These are phyloP conservation scores for Anthostomella pinea DNA, from an alignment of 2,329 filamentous ascomycete genomes.

Conservation along the genomic window DNA sequence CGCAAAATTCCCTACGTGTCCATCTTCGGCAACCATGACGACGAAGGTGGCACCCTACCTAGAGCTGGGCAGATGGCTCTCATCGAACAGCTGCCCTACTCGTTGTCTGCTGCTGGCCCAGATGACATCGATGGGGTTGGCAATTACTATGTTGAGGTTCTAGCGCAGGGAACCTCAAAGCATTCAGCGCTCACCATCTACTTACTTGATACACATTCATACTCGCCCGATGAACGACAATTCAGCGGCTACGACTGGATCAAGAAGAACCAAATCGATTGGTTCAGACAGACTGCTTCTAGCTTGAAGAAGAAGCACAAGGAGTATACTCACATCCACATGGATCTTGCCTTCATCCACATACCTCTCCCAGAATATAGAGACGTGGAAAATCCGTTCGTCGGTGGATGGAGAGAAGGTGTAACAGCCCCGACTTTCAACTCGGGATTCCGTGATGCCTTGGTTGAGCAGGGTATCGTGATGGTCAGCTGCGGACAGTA, in stretches of 20 bases:
- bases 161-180: constrained; percentile 72
- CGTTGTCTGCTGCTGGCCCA: constrained; percentile 80
- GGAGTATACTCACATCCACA: constrained; percentile 86
- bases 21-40: constrained; percentile 97
- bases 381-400: constrained; percentile 53
- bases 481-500: constrained; percentile 91
- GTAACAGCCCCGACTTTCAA: constrained; percentile 89
- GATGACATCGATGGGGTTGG: constrained; percentile 84
- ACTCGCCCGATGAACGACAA: constrained; percentile 83
- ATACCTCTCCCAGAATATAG: constrained; percentile 92
- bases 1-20: constrained; percentile 88
- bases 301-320: constrained; percentile 73
- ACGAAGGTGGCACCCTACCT: constrained; percentile 78
- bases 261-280: constrained; percentile 88
- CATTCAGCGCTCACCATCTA: constrained; percentile 95
- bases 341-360: constrained; percentile 96
- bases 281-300: constrained; percentile 81
- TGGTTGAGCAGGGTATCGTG: constrained; percentile 80
- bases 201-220: constrained; percentile 87
- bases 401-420: constrained; percentile 75
- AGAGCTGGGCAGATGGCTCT: constrained; percentile 80
- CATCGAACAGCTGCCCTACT: constrained; percentile 83
- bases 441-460: constrained; percentile 85
- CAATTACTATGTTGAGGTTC: constrained; percentile 90
- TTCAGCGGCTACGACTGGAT: constrained; percentile 97